Percentiles rank a stretch among this genome's conserved stretches.
Conservation (phyloP, 768 basidiomycete species). For the Xerocomellus intermedius region DNA sequence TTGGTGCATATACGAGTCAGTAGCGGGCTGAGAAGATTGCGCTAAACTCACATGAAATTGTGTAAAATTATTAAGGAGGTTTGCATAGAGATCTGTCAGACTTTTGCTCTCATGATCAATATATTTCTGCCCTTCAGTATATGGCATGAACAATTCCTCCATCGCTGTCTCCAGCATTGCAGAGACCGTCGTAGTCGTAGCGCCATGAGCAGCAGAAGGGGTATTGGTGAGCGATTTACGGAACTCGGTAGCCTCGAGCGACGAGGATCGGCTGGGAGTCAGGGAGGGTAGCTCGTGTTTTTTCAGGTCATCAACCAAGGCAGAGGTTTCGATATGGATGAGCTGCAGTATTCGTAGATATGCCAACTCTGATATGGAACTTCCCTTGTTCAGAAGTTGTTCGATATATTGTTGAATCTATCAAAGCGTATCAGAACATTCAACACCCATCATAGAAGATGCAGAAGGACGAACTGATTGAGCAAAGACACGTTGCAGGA, state of each 20-base stretch:
- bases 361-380: slow-evolving; percentile 79
- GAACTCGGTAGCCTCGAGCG: slow-evolving; percentile 62
- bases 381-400: slow-evolving; percentile 72
- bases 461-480: slow-evolving; percentile 70
- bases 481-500: slow-evolving; percentile 94
- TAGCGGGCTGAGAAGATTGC: not conserved
- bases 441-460: not conserved
- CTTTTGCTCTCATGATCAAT: slow-evolving; percentile 89
- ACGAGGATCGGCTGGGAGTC: slow-evolving; percentile 53
- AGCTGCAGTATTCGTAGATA: slow-evolving; percentile 90
- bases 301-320: slow-evolving; percentile 88
- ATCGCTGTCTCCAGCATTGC: slow-evolving; percentile 92
- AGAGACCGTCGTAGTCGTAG: slow-evolving; percentile 52
- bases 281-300: slow-evolving; percentile 79
- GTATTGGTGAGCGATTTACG: slow-evolving; percentile 48
- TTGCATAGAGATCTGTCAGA: slow-evolving; percentile 74
- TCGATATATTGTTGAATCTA: slow-evolving; percentile 98
- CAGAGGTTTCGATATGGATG: slow-evolving; percentile 73
- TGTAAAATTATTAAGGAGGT: slow-evolving; percentile 69
- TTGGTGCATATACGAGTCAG: slow-evolving; percentile 21
- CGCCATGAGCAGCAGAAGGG: slow-evolving; percentile 40
- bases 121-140: slow-evolving; percentile 88
- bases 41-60: slow-evolving; percentile 73
- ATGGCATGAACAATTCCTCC: slow-evolving; percentile 95
- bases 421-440: slow-evolving; percentile 1